Evolutionary conservation across 2,329 filamentous ascomycete species (phyloP).

Genomic region (Gaeumannomyces tritici): DNA sequence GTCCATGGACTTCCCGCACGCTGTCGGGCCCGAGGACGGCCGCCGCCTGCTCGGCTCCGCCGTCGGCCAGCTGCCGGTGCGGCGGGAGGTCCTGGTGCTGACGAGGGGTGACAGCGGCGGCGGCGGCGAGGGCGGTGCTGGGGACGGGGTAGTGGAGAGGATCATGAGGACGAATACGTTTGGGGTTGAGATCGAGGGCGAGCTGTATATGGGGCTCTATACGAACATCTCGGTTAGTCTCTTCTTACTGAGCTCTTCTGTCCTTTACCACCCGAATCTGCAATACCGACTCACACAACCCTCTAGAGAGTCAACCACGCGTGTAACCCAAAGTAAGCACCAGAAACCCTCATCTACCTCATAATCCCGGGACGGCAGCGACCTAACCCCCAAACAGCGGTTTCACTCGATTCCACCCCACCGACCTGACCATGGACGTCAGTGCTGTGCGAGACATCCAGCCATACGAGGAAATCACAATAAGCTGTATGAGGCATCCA

Average conservation of each 20-base stretch:
- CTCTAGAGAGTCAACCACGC: slow-evolving; percentile 24
- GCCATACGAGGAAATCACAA: slow-evolving; percentile 23
- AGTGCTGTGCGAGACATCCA: slow-evolving; percentile 23
- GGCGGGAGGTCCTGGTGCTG: slow-evolving; percentile 15
- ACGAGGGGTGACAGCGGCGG: slow-evolving; percentile 19
- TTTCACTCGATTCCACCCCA: slow-evolving; percentile 20
- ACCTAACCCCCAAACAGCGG: slow-evolving; percentile 13
- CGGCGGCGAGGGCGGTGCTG: not conserved
- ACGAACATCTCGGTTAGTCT: slow-evolving; percentile 21
- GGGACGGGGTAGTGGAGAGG: slow-evolving; percentile 18
- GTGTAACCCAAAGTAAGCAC: slow-evolving; percentile 23
- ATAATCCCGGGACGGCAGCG: not conserved
- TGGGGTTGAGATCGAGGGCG: slow-evolving; percentile 13
- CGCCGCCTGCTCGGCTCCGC: slow-evolving; percentile 17
- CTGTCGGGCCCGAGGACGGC: slow-evolving; percentile 12
- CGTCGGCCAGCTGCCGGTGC: slow-evolving; percentile 16
- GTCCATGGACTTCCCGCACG: slow-evolving; percentile 12
- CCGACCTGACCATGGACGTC: slow-evolving; percentile 20
- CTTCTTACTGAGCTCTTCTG: not conserved
- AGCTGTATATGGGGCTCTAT: slow-evolving; percentile 18
- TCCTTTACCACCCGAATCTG: not conserved
- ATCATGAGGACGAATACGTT: slow-evolving; percentile 24
- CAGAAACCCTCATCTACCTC: not conserved
- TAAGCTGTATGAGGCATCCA: slow-evolving; percentile 19
- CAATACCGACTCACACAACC: not conserved